These are phyloP conservation scores for Curvularia sp. DNA, from an alignment of 2,329 filamentous ascomycete genomes.

Conservation along the genomic window DNA sequence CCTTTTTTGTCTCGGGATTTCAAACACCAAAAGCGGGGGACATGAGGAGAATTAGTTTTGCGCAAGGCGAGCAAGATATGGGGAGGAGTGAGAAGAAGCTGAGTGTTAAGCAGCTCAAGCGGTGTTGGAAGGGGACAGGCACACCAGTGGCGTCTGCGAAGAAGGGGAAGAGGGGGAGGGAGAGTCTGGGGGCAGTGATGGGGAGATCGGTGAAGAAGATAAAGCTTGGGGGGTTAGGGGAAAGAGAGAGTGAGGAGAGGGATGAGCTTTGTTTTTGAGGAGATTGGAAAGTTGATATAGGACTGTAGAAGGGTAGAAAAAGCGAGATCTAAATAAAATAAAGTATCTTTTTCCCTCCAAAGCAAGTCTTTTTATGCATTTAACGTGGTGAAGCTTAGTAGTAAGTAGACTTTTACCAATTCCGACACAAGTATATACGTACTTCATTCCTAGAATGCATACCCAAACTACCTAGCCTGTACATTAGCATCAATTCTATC, in stretches of 20 bases:
- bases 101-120: conserved; percentile 31
- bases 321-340: no score
- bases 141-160: background rate
- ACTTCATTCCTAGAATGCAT: no score
- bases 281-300: no score
- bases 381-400: no score
- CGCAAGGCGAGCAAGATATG: conserved; percentile 12
- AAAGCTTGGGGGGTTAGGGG: no score
- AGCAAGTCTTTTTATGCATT: no score
- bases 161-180: background rate
- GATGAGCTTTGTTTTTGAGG: conserved; percentile 35
- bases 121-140: conserved; percentile 29
- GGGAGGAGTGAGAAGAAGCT: conserved; percentile 18
- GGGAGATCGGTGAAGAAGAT: background rate
- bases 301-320: no score
- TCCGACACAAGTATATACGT: no score
- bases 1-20: conserved; percentile 21
- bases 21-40: conserved; percentile 22
- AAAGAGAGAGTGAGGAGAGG: background rate
- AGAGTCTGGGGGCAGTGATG: conserved; percentile 6
- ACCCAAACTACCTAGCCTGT: no score
- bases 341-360: no score
- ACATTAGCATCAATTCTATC: no score
- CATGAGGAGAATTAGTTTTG: background rate
- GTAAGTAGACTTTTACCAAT: no score